Base-by-base conservation (phyloP, 78 protist genomes). In the Pelomyxa schiedti region DNA sequence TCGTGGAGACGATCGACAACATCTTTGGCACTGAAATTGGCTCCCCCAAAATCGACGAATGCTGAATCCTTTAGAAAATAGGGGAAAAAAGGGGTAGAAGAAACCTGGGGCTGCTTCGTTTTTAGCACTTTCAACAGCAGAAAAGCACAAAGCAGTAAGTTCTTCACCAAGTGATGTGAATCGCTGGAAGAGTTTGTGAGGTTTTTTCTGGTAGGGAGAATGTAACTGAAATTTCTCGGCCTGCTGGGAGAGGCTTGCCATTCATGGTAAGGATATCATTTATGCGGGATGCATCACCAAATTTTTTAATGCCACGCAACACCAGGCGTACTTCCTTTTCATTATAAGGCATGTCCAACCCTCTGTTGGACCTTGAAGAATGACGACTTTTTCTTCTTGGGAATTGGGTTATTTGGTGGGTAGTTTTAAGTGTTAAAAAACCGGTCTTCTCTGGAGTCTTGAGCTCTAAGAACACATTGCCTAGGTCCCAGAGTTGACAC, bases 1-100 rank as follows among this genome's bases (percentile, higher is more conserved):
- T 83, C 88, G 32, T 83, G 72, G 63, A 77, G 69, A n/a, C 76
- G 64, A 65, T 74, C 81, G 40, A 76, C 40, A 9, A 83, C n/a
- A 28, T 83, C 88, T 3, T 40, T 28, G 2, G 88, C 88, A 72
- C 78, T 83, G 4, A 83, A 78, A 42, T 77, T 76, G 24, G 67
- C 64, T 36, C 87, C 87, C 32, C 42, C n/a, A 42, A 65, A 76
- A 1, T 53, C 30, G 4, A 82, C 66, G 2, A 72, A 73, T 37
- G 72, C 47, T 52, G 77, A 76, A 40, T 74, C 79, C 28, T 64
- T 42, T n/a, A 70, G 82, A 58, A 72, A 66, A 26, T 81, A 72
- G 16, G 74, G 78, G 36, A 65, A 32, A 1, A 68, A 43, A 1
- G 68, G 42, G 0, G 38, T 32, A 39, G 58, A 28, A 22, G 78